Evolutionary conservation across 305 asterid genomes (phyloP), one percentile per base, ranked within the genome.

Genomic region (Fraxinus latifolia): DNA sequence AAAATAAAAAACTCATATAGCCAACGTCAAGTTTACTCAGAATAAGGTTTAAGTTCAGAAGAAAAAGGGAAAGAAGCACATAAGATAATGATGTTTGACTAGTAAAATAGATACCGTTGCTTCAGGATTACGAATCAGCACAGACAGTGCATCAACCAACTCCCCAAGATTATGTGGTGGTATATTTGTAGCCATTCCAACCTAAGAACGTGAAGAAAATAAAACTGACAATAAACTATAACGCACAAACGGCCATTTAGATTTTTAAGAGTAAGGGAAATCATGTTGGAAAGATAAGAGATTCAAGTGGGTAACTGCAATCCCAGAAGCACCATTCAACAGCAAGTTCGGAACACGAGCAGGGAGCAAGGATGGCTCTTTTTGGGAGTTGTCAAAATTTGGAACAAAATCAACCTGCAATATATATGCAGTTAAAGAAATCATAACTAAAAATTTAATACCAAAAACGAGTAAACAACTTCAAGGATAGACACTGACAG

Each of bases 151-250:
- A 87, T 96, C 99, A 79, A 96, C 98, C 80, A 96, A 89, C 92
- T 94, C 99, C 87, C 94, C 99, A 76, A 96, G 98, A 90, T 94
- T 96, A 86, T 96, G 99, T 27, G 99, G 99, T 65, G 99, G 99
- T 82, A 94, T 93, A 88, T 94, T 96, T 83, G 99, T 96, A 12
- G 99, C 99, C 99, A 96, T 96, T 77, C 99, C 98, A 60, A 96
- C 99, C 99, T 96, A 91, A 79, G 83, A 82, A 85, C 62, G 79
- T 25, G 74, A 58, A 84, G 73, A 77, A 50, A 55, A 47, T 76
- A 79, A 77, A 82, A 74, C 47, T 70, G 34, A 79, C 19, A 50
- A 47, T 42, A 70, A 33, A 79, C n/a, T 74, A 55, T 17, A 77
- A 80, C 44, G 74, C 29, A 75, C 44, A 60, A 79, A 12, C 60